phyloP scores from a whole-genome alignment of 805 yeast species.

The Wickerhamiella lipophila region DNA sequence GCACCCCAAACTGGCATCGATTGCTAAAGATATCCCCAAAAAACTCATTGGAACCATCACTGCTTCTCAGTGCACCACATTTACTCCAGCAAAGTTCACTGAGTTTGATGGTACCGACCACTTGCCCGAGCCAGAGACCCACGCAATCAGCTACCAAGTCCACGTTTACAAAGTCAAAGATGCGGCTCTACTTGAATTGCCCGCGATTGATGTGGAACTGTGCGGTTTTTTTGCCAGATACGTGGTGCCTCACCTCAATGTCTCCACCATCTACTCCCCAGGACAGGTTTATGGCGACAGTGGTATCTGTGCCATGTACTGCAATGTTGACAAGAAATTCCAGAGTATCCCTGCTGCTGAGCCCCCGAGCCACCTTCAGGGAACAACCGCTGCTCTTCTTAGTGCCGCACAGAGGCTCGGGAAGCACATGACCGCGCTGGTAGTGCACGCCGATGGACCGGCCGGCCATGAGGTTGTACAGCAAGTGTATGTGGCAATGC shows the following conservation, averaged over 20 bases:
- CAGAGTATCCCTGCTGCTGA: slow-evolving; percentile 16
- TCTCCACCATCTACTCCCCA: not conserved
- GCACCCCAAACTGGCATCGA: slow-evolving; percentile 1
- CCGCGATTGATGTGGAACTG: slow-evolving; percentile 3
- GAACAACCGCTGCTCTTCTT: slow-evolving; percentile 26
- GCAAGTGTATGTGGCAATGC: slow-evolving; percentile 1
- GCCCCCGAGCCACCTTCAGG: slow-evolving; percentile 26
- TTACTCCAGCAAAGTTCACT: not conserved
- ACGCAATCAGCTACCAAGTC: not conserved
- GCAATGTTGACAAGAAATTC: not conserved
- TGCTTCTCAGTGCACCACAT: not conserved
- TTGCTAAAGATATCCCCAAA: slow-evolving; percentile 1
- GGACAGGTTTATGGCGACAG: slow-evolving; percentile 4
- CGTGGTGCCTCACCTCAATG: not conserved
- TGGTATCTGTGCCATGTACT: slow-evolving; percentile 1
- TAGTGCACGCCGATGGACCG: slow-evolving; percentile 27
- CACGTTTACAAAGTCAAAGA: slow-evolving; percentile 3
- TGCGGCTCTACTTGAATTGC: slow-evolving; percentile 1
- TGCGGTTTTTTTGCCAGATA: slow-evolving; percentile 5
- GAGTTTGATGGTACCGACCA: slow-evolving; percentile 9
- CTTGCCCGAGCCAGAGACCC: slow-evolving; percentile 2
- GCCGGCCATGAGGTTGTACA: slow-evolving; percentile 24
- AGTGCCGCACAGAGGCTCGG: slow-evolving; percentile 20
- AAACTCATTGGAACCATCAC: not conserved
- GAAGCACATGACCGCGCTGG: slow-evolving; percentile 21